phyloP scores from a whole-genome alignment of 2,329 filamentous ascomycete genomes.

The Thielaviopsis populi region DNA sequence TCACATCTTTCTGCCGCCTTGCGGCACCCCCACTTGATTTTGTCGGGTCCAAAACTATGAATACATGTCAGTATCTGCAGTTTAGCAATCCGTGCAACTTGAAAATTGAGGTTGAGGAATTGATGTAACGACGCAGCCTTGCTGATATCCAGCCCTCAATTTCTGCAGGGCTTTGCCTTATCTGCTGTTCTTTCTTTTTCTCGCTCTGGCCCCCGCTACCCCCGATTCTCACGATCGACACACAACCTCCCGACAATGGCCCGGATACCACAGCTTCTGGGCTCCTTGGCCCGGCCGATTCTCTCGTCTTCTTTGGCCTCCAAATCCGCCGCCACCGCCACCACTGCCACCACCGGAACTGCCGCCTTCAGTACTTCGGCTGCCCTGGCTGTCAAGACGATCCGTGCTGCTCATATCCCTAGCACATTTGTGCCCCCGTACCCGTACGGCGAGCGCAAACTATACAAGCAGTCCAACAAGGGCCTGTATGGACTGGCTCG shows the following conservation, averaged over 20 bases:
- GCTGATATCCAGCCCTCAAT: not conserved
- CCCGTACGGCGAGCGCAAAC: conserved; percentile 52
- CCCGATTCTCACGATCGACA: not conserved
- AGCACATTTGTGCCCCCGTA: conserved; percentile 46
- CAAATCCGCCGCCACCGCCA: not conserved
- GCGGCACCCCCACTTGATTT: not conserved
- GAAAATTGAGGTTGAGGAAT: not conserved
- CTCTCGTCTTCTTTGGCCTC: not conserved
- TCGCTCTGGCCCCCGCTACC: not conserved
- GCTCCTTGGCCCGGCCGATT: conserved; percentile 2
- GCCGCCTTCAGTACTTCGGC: conserved; percentile 27
- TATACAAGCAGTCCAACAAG: conserved; percentile 68
- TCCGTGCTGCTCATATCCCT: conserved; percentile 31
- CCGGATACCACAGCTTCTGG: not conserved
- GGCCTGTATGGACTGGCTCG: conserved; percentile 56
- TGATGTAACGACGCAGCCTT: not conserved
- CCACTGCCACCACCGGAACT: not conserved
- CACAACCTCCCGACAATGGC: not conserved
- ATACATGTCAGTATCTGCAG: not conserved
- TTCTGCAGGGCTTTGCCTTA: not conserved
- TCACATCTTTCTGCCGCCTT: not conserved
- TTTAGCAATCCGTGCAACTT: not conserved
- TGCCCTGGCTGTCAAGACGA: conserved; percentile 27
- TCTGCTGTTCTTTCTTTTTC: not conserved
- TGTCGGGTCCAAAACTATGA: conserved; percentile 5